Evolutionary conservation across 768 basidiomycete genomes (phyloP).

Genomic region (Lentinula edodes): DNA sequence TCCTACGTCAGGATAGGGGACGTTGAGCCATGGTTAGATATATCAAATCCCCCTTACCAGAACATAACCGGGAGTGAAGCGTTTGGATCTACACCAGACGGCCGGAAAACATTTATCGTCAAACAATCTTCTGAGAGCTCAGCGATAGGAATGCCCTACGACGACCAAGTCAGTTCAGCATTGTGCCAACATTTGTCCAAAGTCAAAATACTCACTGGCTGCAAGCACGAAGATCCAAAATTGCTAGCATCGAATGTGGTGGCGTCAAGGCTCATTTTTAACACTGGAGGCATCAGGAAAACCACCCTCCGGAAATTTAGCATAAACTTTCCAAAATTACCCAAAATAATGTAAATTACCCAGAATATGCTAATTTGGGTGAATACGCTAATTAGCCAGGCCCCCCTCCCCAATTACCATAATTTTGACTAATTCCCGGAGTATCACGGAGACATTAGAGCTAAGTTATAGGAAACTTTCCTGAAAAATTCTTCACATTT

Average conservation of each 20-base stretch:
- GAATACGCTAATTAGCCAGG: no score
- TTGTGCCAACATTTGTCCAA: not conserved
- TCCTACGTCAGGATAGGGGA: conserved; percentile 14
- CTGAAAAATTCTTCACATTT: no score
- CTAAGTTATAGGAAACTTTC: no score
- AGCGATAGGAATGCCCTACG: not conserved
- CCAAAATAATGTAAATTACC: no score
- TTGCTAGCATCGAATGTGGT: conserved; percentile 22
- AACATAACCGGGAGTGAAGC: conserved; percentile 1
- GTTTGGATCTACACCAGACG: conserved; percentile 12
- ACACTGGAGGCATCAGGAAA: no score
- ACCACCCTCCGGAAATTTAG: no score
- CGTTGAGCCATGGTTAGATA: not conserved
- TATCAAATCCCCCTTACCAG: not conserved
- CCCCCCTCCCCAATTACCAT: no score
- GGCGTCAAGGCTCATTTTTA: conserved; percentile 14
- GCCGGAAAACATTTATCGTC: conserved; percentile 35
- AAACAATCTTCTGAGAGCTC: conserved; percentile 29
- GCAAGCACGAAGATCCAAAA: conserved; percentile 24
- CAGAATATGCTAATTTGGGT: no score
- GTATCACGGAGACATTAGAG: no score
- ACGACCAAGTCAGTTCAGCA: not conserved
- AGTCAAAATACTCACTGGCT: conserved; percentile 14
- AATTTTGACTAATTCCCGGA: no score
- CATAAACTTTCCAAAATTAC: no score